Percentiles rank a stretch among this genome's conserved stretches.
These are phyloP conservation scores for Flaveria bidentis DNA, from an alignment of 129 eudicot genomes.

Conservation along the genomic window DNA sequence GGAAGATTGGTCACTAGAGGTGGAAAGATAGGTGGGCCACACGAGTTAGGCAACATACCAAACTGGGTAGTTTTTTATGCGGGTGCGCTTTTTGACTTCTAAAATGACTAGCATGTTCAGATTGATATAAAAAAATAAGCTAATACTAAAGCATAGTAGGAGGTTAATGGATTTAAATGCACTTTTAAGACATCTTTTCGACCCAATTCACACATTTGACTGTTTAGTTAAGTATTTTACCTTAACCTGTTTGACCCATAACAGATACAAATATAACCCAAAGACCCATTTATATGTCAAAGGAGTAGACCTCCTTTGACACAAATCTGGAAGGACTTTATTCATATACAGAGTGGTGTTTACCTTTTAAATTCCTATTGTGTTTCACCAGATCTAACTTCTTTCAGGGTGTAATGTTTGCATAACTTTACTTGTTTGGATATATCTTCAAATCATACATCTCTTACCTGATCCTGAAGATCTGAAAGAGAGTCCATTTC, in stretches of 20 bases:
- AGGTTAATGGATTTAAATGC: neutral
- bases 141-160: too few species aligned
- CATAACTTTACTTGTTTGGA: neutral
- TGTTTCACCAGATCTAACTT: neutral
- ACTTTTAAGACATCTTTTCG: neutral
- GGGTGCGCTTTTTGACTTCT: too few species aligned
- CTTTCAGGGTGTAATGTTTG: neutral
- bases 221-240: neutral
- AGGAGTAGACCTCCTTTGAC: neutral
- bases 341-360: neutral
- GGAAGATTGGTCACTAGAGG: neutral
- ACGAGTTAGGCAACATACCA: neutral
- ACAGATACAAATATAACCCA: neutral
- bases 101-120: too few species aligned
- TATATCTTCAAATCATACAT: neutral
- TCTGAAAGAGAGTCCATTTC: conserved; percentile 71
- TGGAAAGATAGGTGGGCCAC: neutral
- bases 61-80: neutral
- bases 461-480: conserved; percentile 78
- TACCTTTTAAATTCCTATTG: neutral
- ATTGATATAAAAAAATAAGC: too few species aligned
- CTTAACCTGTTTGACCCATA: neutral
- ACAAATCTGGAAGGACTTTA: neutral
- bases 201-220: neutral
- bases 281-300: conserved; percentile 9